These are phyloP conservation scores for Trichoderma sp. DNA, from an alignment of 2,329 filamentous ascomycete species.

Conservation along the genomic window DNA sequence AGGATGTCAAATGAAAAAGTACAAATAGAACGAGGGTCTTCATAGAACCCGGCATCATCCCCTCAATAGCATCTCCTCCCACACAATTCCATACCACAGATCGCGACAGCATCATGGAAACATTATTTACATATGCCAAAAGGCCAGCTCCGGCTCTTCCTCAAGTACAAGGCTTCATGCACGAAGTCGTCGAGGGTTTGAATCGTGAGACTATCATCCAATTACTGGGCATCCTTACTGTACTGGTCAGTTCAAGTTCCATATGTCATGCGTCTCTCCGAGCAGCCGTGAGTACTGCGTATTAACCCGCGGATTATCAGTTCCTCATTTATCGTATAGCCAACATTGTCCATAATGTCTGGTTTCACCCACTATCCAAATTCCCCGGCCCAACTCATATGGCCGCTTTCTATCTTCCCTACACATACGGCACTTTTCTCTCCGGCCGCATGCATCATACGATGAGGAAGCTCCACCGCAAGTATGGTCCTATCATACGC, in stretches of 20 bases:
- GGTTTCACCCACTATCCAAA: slow-evolving; percentile 32
- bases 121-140: background rate
- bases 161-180: background rate
- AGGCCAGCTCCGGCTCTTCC: background rate
- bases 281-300: background rate
- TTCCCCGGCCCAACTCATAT: slow-evolving; percentile 30
- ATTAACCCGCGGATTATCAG: background rate
- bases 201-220: background rate
- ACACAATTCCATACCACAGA: background rate
- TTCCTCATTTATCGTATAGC: slow-evolving; percentile 8
- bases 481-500: slow-evolving; percentile 38
- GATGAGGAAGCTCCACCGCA: slow-evolving; percentile 24
- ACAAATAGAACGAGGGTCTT: background rate
- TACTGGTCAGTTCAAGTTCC: background rate
- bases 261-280: no score
- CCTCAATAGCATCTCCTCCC: background rate
- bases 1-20: background rate
- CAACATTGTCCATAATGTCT: slow-evolving; percentile 25
- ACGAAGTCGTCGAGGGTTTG: background rate
- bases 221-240: background rate
- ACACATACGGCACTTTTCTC: slow-evolving; percentile 23
- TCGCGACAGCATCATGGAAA: background rate
- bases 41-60: background rate
- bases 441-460: slow-evolving; percentile 24
- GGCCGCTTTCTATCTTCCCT: slow-evolving; percentile 24